phyloP scores from a whole-genome alignment of 352 stramenopile species.

The Phytophthora litchii region DNA sequence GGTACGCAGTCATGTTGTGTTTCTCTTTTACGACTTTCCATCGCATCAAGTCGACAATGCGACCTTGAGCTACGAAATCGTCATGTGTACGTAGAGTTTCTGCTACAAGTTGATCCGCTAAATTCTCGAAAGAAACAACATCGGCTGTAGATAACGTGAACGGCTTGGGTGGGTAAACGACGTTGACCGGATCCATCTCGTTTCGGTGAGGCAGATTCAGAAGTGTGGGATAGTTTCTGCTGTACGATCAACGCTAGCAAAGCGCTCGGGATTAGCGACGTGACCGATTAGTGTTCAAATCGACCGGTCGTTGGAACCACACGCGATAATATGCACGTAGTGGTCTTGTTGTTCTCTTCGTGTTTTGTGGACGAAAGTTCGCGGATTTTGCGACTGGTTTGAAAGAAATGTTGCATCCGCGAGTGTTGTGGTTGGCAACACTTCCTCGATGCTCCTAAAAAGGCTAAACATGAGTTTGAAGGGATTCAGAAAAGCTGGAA shows the following conservation, averaged over 20 bases:
- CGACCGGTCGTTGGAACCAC: constrained; percentile 8
- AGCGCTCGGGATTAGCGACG: constrained; percentile 1
- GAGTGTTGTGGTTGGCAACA: too few species aligned
- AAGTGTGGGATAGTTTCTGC: constrained; percentile 9
- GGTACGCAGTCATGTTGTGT: constrained; percentile 56
- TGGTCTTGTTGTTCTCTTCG: constrained; percentile 11
- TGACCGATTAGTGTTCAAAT: constrained; percentile 18
- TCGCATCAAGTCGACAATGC: constrained; percentile 34
- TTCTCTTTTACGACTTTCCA: constrained; percentile 59
- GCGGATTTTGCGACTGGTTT: background rate
- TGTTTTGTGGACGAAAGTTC: background rate
- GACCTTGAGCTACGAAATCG: constrained; percentile 41
- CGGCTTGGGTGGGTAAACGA: constrained; percentile 20
- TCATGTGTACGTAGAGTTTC: constrained; percentile 58
- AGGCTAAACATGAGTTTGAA: too few species aligned
- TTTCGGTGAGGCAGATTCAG: constrained; percentile 24
- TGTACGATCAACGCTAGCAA: too few species aligned
- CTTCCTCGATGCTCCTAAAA: background rate
- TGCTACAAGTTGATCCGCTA: constrained; percentile 57
- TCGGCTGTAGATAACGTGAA: constrained; percentile 16
- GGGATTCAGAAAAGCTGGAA: too few species aligned
- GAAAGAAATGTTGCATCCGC: background rate
- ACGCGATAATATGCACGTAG: background rate
- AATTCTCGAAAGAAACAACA: constrained; percentile 12
- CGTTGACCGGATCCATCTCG: constrained; percentile 15